Base-by-base conservation (phyloP, 768 basidiomycete genomes). In the button mushroom (Agaricus bisporus) region DNA sequence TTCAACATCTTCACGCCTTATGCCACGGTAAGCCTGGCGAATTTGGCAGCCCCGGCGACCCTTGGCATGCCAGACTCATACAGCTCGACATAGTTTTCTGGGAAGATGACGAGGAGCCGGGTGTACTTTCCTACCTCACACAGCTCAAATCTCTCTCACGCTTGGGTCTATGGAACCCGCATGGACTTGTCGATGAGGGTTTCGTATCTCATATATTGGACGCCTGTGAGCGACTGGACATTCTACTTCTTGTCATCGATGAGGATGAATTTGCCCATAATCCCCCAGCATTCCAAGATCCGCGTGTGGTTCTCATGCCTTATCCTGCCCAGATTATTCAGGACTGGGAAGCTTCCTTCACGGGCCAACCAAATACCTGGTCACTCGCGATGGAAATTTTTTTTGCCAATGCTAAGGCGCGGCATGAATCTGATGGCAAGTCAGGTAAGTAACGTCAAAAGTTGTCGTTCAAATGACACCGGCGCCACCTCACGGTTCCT, bases 71-170 rank as follows among this genome's bases (percentile, higher is more conserved):
- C 12, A 56, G 55, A 18, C 58, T 74, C 35, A 74, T 70, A 5
- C 70, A 72, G 47, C 64, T 74, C 25, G 70, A 73, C 55, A 53
- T 74, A 43, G 62, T 72, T 48, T 70, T 70, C 48, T 73, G 71
- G 71, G 59, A 39, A 17, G 38, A 52, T 4, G 58, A 60, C 26
- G 61, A 63, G 12, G 51, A 50, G 17, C 56, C 64, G 11, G 57
- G 60, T 11, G 41, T 55, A n/a, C 60, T 68, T 38, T 66, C 69
- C n/a, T 57, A 61, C 37, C 62, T 72, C 41, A 59, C 54, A 22
- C 55, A 59, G 32, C 53, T 74, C 5, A 53, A 59, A 35, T 61
- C 60, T 25, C 61, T 74, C 26, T 68, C 71, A 18, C 68, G 71
- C 45, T 56, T 74, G 22, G 63, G 66, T 42, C 57, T 74, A 20